Evolutionary conservation across 129 eudicot genomes (phyloP).

Genomic region (Pulicaria dysenterica): DNA sequence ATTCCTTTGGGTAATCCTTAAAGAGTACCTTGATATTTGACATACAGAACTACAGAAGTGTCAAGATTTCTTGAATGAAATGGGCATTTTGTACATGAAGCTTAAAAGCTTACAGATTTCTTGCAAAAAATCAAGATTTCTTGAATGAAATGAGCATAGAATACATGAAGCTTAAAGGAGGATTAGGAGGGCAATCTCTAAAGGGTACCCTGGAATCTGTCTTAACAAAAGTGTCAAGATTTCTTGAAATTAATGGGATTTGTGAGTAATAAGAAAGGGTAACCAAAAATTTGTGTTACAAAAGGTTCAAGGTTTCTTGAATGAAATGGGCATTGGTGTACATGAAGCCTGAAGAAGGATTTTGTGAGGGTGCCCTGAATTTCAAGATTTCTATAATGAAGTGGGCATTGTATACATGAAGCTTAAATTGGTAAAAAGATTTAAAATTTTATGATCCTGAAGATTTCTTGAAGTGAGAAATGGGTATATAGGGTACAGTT

Average conservation of each 20-base stretch:
- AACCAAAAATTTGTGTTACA: neutral
- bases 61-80: conserved; percentile 23
- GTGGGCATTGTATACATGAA: conserved; percentile 12
- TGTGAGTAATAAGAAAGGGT: conserved; percentile 8
- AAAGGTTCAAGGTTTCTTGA: conserved; percentile 18
- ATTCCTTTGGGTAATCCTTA: neutral
- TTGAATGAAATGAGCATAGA: conserved; percentile 4
- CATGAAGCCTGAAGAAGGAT: conserved; percentile 21
- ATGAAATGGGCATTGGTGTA: conserved; percentile 12
- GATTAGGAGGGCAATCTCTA: neutral
- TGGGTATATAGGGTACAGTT: conserved; percentile 3
- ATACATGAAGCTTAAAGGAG: conserved; percentile 15
- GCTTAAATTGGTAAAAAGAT: conserved; percentile 10
- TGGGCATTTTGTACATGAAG: conserved; percentile 14
- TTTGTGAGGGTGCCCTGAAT: neutral
- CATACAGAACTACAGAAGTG: conserved; percentile 1
- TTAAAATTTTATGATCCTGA: conserved; percentile 11
- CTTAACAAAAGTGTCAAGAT: neutral
- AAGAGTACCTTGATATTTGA: conserved; percentile 2
- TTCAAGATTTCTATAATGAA: conserved; percentile 12
- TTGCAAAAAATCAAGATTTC: neutral
- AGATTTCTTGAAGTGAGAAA: conserved; percentile 26
- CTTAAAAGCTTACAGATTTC: conserved; percentile 12
- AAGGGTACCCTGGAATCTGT: neutral
- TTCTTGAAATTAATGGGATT: neutral